Conservation (phyloP, 768 basidiomycete genomes). For the Leccinum barrowsii region DNA sequence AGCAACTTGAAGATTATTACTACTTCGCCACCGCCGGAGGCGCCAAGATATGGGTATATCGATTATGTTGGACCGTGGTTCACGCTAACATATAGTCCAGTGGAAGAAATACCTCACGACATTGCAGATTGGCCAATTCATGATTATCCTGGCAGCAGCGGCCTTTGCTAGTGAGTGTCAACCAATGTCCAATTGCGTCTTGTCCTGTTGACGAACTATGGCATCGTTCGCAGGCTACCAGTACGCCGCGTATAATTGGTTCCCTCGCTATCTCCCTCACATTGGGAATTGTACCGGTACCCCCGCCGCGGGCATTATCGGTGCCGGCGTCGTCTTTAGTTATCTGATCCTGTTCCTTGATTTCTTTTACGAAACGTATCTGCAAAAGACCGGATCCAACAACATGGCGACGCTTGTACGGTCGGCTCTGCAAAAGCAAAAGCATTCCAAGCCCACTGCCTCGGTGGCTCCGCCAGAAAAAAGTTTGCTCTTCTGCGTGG, state of each 20-base stretch:
- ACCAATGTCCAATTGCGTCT: not conserved
- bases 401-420: not conserved
- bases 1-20: slow-evolving; percentile 74
- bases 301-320: slow-evolving; percentile 12
- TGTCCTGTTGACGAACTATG: not conserved
- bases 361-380: slow-evolving; percentile 21
- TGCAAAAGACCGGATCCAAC: slow-evolving; percentile 2
- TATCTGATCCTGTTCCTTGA: slow-evolving; percentile 21
- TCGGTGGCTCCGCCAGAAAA: not conserved
- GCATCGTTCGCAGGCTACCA: slow-evolving; percentile 12
- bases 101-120: slow-evolving; percentile 26
- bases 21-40: slow-evolving; percentile 90
- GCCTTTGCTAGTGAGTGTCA: slow-evolving; percentile 13
- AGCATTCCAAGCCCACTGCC: not conserved
- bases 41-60: slow-evolving; percentile 17
- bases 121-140: slow-evolving; percentile 22
- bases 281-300: slow-evolving; percentile 16
- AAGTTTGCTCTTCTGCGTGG: not conserved
- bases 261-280: slow-evolving; percentile 14
- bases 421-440: not conserved
- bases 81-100: slow-evolving; percentile 1
- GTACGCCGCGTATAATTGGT: slow-evolving; percentile 18
- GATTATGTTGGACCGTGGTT: not conserved
- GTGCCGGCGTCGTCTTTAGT: slow-evolving; percentile 11
- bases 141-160: slow-evolving; percentile 12